phyloP scores from a whole-genome alignment of 352 stramenopile species.

The Pythium phragmitis region DNA sequence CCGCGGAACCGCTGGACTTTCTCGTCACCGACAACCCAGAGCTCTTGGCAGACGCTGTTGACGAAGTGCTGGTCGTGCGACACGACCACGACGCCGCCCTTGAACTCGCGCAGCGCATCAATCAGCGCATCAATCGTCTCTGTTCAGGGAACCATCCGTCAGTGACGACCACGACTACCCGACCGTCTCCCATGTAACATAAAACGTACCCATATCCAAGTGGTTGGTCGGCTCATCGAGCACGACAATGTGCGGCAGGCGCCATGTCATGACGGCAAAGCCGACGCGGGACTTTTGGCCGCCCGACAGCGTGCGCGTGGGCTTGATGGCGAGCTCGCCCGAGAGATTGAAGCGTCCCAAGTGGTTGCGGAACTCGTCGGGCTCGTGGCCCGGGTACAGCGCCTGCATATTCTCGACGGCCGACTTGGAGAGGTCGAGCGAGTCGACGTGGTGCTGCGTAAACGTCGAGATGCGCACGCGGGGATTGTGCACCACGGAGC shows the following conservation, averaged over 20 bases:
- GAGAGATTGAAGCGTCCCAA: constrained; percentile 97
- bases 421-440: constrained; percentile 91
- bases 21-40: constrained; percentile 89
- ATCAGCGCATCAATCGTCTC: constrained; percentile 62
- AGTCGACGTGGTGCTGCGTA: constrained; percentile 96
- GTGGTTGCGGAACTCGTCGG: constrained; percentile 92
- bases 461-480: constrained; percentile 95
- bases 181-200: not conserved
- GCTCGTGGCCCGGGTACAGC: constrained; percentile 84
- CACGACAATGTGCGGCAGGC: constrained; percentile 95
- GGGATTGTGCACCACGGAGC: constrained; percentile 89
- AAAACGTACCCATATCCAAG: constrained; percentile 90
- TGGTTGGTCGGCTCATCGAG: constrained; percentile 98
- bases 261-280: constrained; percentile 95
- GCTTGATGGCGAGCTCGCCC: constrained; percentile 93
- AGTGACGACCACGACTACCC: constrained; percentile 9
- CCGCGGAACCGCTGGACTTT: constrained; percentile 77
- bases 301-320: constrained; percentile 93
- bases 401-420: constrained; percentile 91
- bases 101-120: constrained; percentile 95
- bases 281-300: constrained; percentile 94
- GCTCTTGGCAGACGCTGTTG: constrained; percentile 92
- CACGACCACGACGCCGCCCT: constrained; percentile 96
- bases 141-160: constrained; percentile 18
- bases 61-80: constrained; percentile 99